Conservation (phyloP, 352 stramenopile species). For the Phytophthora capsici region DNA sequence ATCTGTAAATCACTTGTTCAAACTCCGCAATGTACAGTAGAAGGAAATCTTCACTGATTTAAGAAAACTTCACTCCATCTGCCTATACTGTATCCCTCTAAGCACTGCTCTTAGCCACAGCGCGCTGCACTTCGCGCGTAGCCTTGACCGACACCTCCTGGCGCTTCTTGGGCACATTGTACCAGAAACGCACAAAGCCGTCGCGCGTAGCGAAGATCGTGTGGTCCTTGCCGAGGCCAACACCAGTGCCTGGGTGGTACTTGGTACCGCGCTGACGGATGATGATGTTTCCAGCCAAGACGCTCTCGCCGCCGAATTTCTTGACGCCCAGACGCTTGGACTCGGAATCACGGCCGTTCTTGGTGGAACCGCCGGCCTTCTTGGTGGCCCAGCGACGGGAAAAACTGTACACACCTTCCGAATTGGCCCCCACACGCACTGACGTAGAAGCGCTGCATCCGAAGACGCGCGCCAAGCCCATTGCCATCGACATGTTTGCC, state of each 20-base stretch:
- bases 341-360: conserved; percentile 97
- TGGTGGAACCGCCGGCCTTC: conserved; percentile 97
- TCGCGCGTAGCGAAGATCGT: conserved; percentile 92
- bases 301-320: conserved; percentile 91
- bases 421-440: conserved; percentile 27
- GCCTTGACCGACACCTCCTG: conserved; percentile 88
- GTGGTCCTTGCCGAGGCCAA: conserved; percentile 95
- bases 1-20: background rate
- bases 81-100: conserved; percentile 19
- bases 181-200: conserved; percentile 93
- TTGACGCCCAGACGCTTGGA: conserved; percentile 98
- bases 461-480: conserved; percentile 76
- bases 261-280: conserved; percentile 97
- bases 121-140: conserved; percentile 64
- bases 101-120: conserved; percentile 26
- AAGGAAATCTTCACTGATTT: conserved; percentile 21
- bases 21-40: background rate
- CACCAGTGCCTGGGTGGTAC: conserved; percentile 94
- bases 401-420: conserved; percentile 56
- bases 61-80: background rate
- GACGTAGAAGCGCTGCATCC: conserved; percentile 39
- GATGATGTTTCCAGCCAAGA: conserved; percentile 97
- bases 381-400: conserved; percentile 92
- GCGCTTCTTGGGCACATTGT: conserved; percentile 84
- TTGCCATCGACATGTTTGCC: conserved; percentile 70